Evolutionary conservation across 108 stramenopile genomes (phyloP).

Genomic region (Skeletonema menzelii): DNA sequence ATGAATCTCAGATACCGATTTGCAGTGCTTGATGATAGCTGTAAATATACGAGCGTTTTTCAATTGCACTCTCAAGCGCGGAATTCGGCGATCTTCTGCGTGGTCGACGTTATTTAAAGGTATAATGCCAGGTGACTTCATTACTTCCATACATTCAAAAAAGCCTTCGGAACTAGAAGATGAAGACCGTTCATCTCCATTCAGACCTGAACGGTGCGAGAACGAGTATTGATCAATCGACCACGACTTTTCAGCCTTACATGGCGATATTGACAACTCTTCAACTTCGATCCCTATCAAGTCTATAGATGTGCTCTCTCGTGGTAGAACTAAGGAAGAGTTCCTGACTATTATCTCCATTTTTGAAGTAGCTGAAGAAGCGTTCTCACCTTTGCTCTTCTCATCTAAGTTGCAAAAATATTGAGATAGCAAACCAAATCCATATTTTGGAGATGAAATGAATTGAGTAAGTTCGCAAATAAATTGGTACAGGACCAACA

Average conservation of each 20-base stretch:
- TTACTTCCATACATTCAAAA: conserved; percentile 41
- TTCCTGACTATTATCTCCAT: conserved; percentile 41
- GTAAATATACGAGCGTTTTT: conserved; percentile 41
- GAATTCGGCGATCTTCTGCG: conserved; percentile 22
- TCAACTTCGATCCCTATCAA: conserved; percentile 66
- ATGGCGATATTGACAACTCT: conserved; percentile 33
- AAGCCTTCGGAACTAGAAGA: conserved; percentile 22
- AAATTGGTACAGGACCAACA: conserved; percentile 59
- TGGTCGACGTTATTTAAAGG: conserved; percentile 16
- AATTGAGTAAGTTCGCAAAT: conserved; percentile 73
- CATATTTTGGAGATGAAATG: conserved; percentile 59
- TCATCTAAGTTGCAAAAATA: not conserved
- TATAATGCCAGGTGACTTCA: not conserved
- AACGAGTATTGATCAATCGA: conserved; percentile 33
- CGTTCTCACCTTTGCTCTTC: conserved; percentile 1
- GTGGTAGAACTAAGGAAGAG: conserved; percentile 65
- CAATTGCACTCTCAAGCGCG: conserved; percentile 34
- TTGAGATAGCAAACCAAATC: conserved; percentile 47
- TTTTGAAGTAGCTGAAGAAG: conserved; percentile 30
- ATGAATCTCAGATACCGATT: conserved; percentile 14
- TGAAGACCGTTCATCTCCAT: conserved; percentile 5
- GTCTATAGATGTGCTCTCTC: conserved; percentile 59
- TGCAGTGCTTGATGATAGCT: conserved; percentile 24
- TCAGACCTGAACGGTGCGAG: not conserved
- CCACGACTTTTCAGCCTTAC: conserved; percentile 32